These are phyloP conservation scores for Aspergillus baeticus DNA, from an alignment of 495 filamentous ascomycete species.

Conservation along the genomic window DNA sequence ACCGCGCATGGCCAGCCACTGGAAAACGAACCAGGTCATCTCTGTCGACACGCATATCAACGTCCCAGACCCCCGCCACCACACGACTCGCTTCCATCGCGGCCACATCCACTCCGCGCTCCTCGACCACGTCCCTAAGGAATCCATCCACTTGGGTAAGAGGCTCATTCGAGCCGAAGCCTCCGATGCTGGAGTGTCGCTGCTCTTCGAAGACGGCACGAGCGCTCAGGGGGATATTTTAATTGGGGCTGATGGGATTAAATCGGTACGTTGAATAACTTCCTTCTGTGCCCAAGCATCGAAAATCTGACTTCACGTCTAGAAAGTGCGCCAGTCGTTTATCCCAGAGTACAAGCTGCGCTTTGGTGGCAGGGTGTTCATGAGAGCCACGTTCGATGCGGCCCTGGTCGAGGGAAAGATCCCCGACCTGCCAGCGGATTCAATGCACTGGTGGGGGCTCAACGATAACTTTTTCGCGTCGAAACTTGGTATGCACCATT, in stretches of 20 bases:
- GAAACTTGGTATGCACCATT: constrained; percentile 34
- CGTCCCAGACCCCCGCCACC: constrained; percentile 39
- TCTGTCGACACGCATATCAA: constrained; percentile 35
- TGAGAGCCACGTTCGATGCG: constrained; percentile 46
- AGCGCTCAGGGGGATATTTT: constrained; percentile 28
- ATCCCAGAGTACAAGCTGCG: constrained; percentile 38
- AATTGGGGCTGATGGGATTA: constrained; percentile 37
- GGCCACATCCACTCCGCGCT: constrained; percentile 48
- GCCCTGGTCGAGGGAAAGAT: constrained; percentile 37
- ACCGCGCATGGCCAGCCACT: constrained; percentile 17
- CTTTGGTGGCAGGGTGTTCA: constrained; percentile 45
- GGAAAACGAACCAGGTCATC: constrained; percentile 47
- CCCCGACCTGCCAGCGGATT: constrained; percentile 41
- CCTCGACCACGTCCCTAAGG: constrained; percentile 36
- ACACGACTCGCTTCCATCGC: constrained; percentile 46
- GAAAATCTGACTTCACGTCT: not conserved
- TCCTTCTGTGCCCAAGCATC: not conserved
- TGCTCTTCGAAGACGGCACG: constrained; percentile 34
- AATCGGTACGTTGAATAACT: constrained; percentile 24
- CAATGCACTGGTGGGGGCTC: constrained; percentile 50
- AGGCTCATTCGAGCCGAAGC: constrained; percentile 18
- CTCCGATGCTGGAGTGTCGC: constrained; percentile 15
- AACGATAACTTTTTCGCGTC: constrained; percentile 48
- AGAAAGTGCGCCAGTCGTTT: constrained; percentile 35
- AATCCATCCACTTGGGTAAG: constrained; percentile 28